These are phyloP conservation scores for Mucor ambiguus DNA, from an alignment of 371 early-diverging fungal genomes.

Conservation along the genomic window DNA sequence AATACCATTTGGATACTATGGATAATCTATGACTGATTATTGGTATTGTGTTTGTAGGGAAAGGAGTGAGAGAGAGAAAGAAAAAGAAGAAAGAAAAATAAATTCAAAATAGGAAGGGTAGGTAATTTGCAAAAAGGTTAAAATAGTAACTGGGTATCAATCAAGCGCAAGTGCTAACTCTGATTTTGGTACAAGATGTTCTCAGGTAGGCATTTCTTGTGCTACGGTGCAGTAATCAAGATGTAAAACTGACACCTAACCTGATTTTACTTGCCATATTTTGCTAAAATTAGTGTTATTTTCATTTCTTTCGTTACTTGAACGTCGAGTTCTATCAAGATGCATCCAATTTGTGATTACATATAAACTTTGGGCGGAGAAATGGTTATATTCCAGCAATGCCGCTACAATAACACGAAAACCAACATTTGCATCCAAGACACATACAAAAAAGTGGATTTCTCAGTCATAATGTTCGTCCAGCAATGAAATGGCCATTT, in stretches of 20 bases:
- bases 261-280: not conserved
- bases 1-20: not conserved
- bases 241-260: not conserved
- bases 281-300: too few relatives aligned
- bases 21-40: not conserved
- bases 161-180: not conserved
- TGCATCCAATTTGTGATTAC: too few relatives aligned
- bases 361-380: too few relatives aligned
- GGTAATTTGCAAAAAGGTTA: not conserved
- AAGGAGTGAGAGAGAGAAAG: not conserved
- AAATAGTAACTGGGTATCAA: slow-evolving; percentile 2
- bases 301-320: too few relatives aligned
- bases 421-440: too few relatives aligned
- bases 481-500: too few relatives aligned
- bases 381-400: too few relatives aligned
- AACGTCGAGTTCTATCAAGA: too few relatives aligned
- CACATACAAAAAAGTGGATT: too few relatives aligned
- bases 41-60: too few relatives aligned
- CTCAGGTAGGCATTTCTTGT: not conserved
- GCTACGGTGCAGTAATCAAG: not conserved
- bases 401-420: too few relatives aligned
- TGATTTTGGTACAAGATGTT: not conserved
- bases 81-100: not conserved
- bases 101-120: not conserved
- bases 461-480: too few relatives aligned